Base-by-base conservation (phyloP, 1,284 basidiomycete genomes). In the Tilletiopsis washingtonensis region DNA sequence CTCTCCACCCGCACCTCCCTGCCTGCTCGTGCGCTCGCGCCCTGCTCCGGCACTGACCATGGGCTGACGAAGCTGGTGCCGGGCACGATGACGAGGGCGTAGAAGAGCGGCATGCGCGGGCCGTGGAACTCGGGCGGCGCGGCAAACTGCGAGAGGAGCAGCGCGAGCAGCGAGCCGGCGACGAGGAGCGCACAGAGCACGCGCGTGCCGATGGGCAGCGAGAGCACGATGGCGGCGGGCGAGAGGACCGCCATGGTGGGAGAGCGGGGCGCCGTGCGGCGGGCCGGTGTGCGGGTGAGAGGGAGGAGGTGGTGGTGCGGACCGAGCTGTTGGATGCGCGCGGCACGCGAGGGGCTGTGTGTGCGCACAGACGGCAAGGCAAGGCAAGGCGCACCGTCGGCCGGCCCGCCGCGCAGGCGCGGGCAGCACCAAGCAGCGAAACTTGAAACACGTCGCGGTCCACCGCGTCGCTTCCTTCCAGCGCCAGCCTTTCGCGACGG, bases 21-120 rank as follows among this genome's bases (percentile, higher is more conserved):
- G n/a, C n/a, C n/a, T n/a, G n/a, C n/a, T n/a, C n/a, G n/a, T n/a
- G n/a, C n/a, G n/a, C n/a, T n/a, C n/a, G n/a, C n/a, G n/a, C n/a
- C n/a, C n/a, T n/a, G n/a, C n/a, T n/a, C n/a, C n/a, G 7, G 5
- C 9, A 47, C 51, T 37, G 6, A 49, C 62, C 70, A 98, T 24
- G 93, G 93, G 63, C 85, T 85, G 76, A 85, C 88, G 41, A 89
- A 73, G 66, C 85, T 86, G 27, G 80, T 80, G 24, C 88, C 90
- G 1, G 93, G 91, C 9, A 90, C 79, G 47, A 96, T 77, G 12
- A 86, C 84, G 61, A 48, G 40, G 5, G 63, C 49, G 43, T 62
- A 60, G 11, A 48, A 40, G 32, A 68, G 25, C 14, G 63, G 53
- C 5, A 49, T 45, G 11, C 17, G 56, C 27, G 63, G 62, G 26